Percentiles rank a stretch among this genome's conserved stretches.
Conservation (phyloP, 768 basidiomycete genomes). For the Lactifluus subvellereus region DNA sequence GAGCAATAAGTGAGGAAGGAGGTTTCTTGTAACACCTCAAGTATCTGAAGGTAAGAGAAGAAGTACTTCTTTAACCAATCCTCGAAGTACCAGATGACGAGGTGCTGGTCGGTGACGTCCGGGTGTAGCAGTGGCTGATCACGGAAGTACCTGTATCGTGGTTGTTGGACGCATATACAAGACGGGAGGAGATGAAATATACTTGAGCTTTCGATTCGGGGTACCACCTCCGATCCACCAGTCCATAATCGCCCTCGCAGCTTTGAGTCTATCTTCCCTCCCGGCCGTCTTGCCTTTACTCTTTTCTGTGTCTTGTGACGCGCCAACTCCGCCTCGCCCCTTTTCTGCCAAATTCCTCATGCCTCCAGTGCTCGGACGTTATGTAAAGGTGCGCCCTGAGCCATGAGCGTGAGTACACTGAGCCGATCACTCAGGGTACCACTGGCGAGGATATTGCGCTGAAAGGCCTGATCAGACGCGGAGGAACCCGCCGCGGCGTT, state of each 20-base stretch:
- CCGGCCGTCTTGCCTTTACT: constrained; percentile 33
- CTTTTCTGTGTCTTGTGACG: constrained; percentile 15
- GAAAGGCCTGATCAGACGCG: constrained; percentile 6
- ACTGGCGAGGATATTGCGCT: constrained; percentile 11
- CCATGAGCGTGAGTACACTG: constrained; percentile 39
- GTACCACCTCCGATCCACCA: constrained; percentile 98
- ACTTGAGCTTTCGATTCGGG: constrained; percentile 83
- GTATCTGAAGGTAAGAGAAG: constrained; percentile 82
- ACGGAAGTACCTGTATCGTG: constrained; percentile 69
- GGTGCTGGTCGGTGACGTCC: constrained; percentile 58
- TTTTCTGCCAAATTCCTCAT: constrained; percentile 70
- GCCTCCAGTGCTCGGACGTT: constrained; percentile 76
- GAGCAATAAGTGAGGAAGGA: background rate
- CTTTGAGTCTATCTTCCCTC: constrained; percentile 88
- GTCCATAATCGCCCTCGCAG: constrained; percentile 86
- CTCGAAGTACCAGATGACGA: constrained; percentile 87
- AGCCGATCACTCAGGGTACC: constrained; percentile 36
- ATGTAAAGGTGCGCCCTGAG: constrained; percentile 64
- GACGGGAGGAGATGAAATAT: constrained; percentile 27
- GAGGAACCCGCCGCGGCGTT: constrained; percentile 1
- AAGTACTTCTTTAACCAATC: constrained; percentile 98
- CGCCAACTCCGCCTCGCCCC: constrained; percentile 64
- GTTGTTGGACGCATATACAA: background rate
- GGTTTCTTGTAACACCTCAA: constrained; percentile 55
- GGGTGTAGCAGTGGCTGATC: constrained; percentile 75